phyloP scores from a whole-genome alignment of 2,329 filamentous ascomycete species.

The Alternaria panax region DNA sequence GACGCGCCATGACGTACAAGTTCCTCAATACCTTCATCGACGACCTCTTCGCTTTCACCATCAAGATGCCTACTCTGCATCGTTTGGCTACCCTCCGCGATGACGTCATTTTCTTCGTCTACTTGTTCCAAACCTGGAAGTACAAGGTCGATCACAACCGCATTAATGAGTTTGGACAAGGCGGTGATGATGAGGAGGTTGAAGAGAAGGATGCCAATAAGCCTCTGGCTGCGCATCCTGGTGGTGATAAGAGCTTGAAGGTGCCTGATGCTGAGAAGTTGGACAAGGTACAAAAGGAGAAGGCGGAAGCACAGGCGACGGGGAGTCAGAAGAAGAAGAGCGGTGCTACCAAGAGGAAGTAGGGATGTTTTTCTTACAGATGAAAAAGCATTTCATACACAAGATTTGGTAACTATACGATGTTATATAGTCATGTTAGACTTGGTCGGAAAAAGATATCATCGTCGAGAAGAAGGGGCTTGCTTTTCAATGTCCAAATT shows the following conservation, averaged over 20 bases:
- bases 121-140: conserved; percentile 90
- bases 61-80: conserved; percentile 98
- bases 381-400: neutral
- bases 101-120: conserved; percentile 98
- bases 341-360: conserved; percentile 44
- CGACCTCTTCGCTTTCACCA: conserved; percentile 97
- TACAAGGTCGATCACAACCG: conserved; percentile 92
- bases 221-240: conserved; percentile 48
- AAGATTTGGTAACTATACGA: neutral
- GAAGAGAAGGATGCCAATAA: conserved; percentile 58
- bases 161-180: conserved; percentile 98
- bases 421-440: neutral
- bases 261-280: conserved; percentile 29
- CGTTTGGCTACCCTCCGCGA: conserved; percentile 90
- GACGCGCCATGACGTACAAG: conserved; percentile 96
- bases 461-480: too few relatives aligned
- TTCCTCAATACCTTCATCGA: conserved; percentile 99
- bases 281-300: conserved; percentile 29
- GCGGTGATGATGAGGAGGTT: conserved; percentile 80
- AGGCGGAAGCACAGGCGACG: conserved; percentile 23
- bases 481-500: too few relatives aligned
- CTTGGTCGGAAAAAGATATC: neutral
- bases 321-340: conserved; percentile 39
- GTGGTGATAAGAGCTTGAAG: conserved; percentile 38
- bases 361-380: neutral